Evolutionary conservation across 257 asterid genomes (phyloP).

Genomic region (Solanum bulbocastanum): DNA sequence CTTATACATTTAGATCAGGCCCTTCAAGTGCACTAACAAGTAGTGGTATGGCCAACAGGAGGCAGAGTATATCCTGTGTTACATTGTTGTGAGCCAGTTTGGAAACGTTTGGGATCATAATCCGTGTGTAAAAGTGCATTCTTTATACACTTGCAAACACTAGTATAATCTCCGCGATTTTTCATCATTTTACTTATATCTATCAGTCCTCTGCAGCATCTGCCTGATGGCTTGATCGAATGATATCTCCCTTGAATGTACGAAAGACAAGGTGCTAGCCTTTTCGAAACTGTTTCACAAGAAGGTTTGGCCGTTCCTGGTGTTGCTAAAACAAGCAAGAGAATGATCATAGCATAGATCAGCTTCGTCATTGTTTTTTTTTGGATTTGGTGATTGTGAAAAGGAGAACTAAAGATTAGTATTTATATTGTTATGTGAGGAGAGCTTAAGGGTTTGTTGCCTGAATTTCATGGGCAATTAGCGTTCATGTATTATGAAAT

Average conservation of each 20-base stretch:
- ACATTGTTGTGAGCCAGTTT: background rate
- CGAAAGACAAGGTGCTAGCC: background rate
- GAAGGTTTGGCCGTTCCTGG: background rate
- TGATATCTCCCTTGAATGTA: background rate
- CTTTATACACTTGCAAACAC: background rate
- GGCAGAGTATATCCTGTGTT: background rate
- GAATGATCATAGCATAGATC: background rate
- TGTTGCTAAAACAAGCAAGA: background rate
- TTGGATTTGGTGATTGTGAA: background rate
- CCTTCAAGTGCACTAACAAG: background rate
- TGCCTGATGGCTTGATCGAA: background rate
- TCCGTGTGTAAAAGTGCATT: background rate
- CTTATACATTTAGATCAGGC: background rate
- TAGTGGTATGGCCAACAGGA: background rate
- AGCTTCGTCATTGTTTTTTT: background rate
- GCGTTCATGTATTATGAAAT: background rate
- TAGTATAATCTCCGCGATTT: background rate
- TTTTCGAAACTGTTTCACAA: background rate
- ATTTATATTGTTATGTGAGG: background rate
- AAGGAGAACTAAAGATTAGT: background rate
- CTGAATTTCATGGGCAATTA: background rate
- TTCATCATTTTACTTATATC: background rate
- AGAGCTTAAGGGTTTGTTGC: background rate
- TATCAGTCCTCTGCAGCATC: background rate
- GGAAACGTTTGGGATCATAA: background rate